These are phyloP conservation scores for Arthroderma uncinatum DNA, from an alignment of 2,329 filamentous ascomycete species.

Conservation along the genomic window DNA sequence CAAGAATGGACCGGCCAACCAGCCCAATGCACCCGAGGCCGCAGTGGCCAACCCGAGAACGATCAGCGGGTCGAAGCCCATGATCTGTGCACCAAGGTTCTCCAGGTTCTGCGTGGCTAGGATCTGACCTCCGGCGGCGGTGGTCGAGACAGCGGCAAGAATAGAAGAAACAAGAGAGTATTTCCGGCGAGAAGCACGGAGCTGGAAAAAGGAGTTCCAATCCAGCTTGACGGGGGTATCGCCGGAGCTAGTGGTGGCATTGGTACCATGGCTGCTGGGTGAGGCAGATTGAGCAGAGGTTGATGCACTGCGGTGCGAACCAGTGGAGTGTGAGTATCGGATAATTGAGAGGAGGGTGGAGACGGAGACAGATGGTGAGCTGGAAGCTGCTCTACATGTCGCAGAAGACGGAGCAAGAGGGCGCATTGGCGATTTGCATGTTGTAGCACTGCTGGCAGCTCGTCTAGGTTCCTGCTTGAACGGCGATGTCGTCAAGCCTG, in stretches of 20 bases:
- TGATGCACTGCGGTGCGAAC: neutral
- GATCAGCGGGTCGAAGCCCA: slow-evolving; percentile 80
- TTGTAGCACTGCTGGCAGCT: neutral
- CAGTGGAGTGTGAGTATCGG: neutral
- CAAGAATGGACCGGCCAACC: slow-evolving; percentile 73
- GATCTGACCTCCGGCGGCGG: slow-evolving; percentile 41
- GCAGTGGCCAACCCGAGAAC: slow-evolving; percentile 71
- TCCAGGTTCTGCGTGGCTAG: slow-evolving; percentile 64
- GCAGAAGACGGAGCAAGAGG: neutral
- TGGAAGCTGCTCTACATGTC: neutral
- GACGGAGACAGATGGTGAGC: neutral
- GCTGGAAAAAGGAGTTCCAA: slow-evolving; percentile 88
- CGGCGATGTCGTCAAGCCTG: neutral
- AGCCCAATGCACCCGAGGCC: slow-evolving; percentile 67
- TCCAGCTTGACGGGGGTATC: slow-evolving; percentile 40
- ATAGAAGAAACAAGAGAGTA: slow-evolving; percentile 73
- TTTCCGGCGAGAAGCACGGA: slow-evolving; percentile 73
- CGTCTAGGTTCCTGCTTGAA: neutral
- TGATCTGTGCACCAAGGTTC: slow-evolving; percentile 48
- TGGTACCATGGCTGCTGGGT: neutral
- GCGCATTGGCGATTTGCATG: neutral
- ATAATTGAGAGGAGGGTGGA: slow-evolving; percentile 2
- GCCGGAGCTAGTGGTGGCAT: neutral
- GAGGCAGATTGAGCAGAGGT: slow-evolving; percentile 1
- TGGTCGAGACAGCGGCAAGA: slow-evolving; percentile 50